phyloP scores from a whole-genome alignment of 257 asterid species.

The Penstemon newberryi region DNA sequence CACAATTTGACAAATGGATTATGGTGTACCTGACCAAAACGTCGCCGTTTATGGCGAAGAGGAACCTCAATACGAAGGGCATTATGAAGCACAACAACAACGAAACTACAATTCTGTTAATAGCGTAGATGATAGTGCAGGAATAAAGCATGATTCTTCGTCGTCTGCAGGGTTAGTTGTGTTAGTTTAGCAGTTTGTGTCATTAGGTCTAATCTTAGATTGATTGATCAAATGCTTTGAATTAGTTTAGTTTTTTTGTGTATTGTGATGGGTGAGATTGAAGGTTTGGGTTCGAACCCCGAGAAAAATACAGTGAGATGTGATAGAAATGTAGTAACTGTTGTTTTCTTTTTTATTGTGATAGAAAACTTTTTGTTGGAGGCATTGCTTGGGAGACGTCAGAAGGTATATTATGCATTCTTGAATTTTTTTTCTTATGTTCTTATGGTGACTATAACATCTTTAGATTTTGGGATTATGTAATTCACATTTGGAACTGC shows the following conservation, averaged over 20 bases:
- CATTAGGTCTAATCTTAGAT: conserved; percentile 46
- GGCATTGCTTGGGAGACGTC: conserved; percentile 99
- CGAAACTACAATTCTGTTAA: conserved; percentile 44
- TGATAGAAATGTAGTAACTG: conserved; percentile 61
- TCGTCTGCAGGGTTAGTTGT: conserved; percentile 99
- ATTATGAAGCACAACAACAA: conserved; percentile 52
- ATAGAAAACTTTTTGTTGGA: conserved; percentile 98
- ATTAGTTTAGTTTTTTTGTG: conserved; percentile 38
- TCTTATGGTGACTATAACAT: not conserved
- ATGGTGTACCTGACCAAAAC: conserved; percentile 73
- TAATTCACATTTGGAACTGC: not conserved
- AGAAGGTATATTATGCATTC: conserved; percentile 56
- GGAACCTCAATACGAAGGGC: conserved; percentile 66
- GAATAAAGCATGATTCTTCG: conserved; percentile 85
- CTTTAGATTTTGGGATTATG: not conserved
- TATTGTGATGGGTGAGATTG: conserved; percentile 29
- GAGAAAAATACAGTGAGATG: conserved; percentile 40
- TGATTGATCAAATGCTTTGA: conserved; percentile 32
- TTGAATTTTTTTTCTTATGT: not conserved
- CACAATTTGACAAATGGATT: conserved; percentile 61
- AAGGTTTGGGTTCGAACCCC: conserved; percentile 53
- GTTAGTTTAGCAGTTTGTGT: conserved; percentile 61
- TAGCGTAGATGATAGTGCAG: conserved; percentile 86
- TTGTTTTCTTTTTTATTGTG: conserved; percentile 65
- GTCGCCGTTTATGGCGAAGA: conserved; percentile 67